A percentile compares a stretch with the other conserved stretches of the same genome.
Conservation (phyloP, 805 yeast genomes). For the Wickerhamiella allomyrinae region DNA sequence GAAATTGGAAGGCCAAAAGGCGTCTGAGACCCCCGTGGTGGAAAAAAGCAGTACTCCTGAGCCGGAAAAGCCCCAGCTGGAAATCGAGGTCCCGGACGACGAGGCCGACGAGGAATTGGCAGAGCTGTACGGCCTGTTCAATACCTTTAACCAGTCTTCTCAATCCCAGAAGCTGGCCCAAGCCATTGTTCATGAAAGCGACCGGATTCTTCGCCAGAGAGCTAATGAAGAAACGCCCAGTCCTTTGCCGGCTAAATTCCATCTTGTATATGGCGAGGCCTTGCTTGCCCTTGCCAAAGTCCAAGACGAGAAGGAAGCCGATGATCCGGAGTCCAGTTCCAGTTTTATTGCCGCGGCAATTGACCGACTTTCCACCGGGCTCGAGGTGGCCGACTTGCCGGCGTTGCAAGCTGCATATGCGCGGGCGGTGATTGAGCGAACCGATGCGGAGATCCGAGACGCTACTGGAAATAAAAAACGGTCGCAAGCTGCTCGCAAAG, state of each 20-base stretch:
- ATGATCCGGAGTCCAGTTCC: constrained; percentile 29
- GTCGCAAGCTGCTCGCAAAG: not conserved
- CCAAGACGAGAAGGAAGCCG: constrained; percentile 13
- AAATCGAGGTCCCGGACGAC: constrained; percentile 55
- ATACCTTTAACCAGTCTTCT: constrained; percentile 43
- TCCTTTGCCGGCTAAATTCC: constrained; percentile 32
- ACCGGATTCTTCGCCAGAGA: constrained; percentile 38
- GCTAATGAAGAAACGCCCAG: constrained; percentile 19
- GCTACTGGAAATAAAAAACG: not conserved
- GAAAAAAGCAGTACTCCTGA: constrained; percentile 8
- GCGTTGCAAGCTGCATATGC: constrained; percentile 13
- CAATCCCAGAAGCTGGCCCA: constrained; percentile 31
- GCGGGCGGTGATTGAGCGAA: constrained; percentile 1
- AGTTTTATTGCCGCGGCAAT: constrained; percentile 53
- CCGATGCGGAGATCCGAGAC: not conserved
- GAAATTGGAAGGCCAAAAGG: constrained; percentile 2
- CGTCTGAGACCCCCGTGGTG: constrained; percentile 5
- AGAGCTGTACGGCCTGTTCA: constrained; percentile 62
- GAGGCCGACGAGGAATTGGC: constrained; percentile 70
- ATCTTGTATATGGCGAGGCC: constrained; percentile 61
- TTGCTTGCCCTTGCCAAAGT: constrained; percentile 23
- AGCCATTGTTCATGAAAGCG: constrained; percentile 89
- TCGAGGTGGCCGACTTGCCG: constrained; percentile 21
- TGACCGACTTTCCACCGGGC: constrained; percentile 53
- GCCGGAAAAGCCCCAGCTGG: constrained; percentile 29